A percentile compares a stretch with the other conserved stretches of the same genome.
Conservation (phyloP, 495 filamentous ascomycete genomes). For the Monascus purpureus region DNA sequence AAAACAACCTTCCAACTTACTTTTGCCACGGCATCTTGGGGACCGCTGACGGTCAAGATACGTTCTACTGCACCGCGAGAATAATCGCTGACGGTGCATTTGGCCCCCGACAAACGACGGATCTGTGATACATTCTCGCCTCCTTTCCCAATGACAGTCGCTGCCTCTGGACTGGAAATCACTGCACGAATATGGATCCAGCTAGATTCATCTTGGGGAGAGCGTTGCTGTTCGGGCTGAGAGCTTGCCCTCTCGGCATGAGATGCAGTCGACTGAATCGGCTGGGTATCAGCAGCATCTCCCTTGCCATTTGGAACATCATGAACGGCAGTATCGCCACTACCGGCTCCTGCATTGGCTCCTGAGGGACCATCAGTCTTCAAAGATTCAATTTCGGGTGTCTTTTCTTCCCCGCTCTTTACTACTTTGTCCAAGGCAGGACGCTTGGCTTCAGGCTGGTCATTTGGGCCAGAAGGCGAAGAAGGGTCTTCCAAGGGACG, state of each 20-base stretch:
- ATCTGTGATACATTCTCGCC: constrained; percentile 97
- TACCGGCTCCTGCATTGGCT: constrained; percentile 20
- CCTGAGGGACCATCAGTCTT: constrained; percentile 41
- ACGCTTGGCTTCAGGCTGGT: constrained; percentile 94
- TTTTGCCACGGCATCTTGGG: constrained; percentile 93
- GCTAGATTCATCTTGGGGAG: constrained; percentile 69
- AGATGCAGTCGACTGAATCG: constrained; percentile 50
- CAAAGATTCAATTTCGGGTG: constrained; percentile 17
- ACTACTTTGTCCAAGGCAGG: constrained; percentile 87
- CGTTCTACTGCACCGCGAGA: constrained; percentile 91
- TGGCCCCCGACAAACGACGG: constrained; percentile 78
- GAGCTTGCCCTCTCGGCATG: constrained; percentile 38
- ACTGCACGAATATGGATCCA: constrained; percentile 96
- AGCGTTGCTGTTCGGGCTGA: constrained; percentile 35
- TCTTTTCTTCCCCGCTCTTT: constrained; percentile 39
- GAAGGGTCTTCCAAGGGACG: constrained; percentile 94
- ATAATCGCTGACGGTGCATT: constrained; percentile 98
- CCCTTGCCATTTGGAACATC: constrained; percentile 51
- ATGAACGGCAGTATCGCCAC: constrained; percentile 54
- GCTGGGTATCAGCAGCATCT: constrained; percentile 34
- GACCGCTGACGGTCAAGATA: constrained; percentile 90
- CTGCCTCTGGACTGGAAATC: constrained; percentile 92
- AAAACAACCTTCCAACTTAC: constrained; percentile 33
- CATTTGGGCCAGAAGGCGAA: constrained; percentile 75
- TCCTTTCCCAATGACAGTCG: constrained; percentile 95